Evolutionary conservation across 768 basidiomycete species (phyloP), one percentile per base, ranked within the genome.

Genomic region (Russula abietina): DNA sequence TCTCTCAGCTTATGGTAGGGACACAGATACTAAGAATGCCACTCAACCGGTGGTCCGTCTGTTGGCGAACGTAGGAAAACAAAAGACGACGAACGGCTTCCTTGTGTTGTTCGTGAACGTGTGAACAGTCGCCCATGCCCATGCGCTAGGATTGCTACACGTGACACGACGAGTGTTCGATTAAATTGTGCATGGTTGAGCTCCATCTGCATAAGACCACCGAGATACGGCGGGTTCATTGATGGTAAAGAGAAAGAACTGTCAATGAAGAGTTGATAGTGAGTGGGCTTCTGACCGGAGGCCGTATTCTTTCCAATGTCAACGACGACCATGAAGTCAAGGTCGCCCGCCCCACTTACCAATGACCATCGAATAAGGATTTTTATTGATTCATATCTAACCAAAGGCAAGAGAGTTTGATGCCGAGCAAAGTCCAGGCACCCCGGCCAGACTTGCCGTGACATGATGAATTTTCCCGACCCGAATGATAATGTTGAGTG

Each of bases 41-140:
- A 11, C 33, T 33, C 33, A 33, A 0, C 87, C 87, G 88, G 70
- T 88, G 86, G 0, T 86, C 87, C 26, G 84, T 79, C 84, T 85
- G 87, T 68, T 83, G 4, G 86, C 77, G 73, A 87, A 87, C 0
- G 87, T 41, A 39, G 3, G 2, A 9, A 10, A 0, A 11, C n/a
- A 33, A 67, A 80, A 80, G 66, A 88, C 88, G 61, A 88, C 64
- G 74, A 88, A 91, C 1, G 88, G 89, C n/a, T n/a, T n/a, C n/a
- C n/a, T n/a, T n/a, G n/a, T n/a, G n/a, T n/a, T n/a, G n/a, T n/a
- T n/a, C n/a, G n/a, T n/a, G n/a, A n/a, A n/a, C n/a, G n/a, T n/a
- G n/a, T n/a, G n/a, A n/a, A n/a, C n/a, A n/a, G n/a, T n/a, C n/a
- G n/a, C n/a, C n/a, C n/a, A n/a, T n/a, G n/a, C n/a, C n/a, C n/a